A percentile compares a stretch with the other conserved stretches of the same genome.
Conservation (phyloP, 176 grass and related monocot genomes). For the Phoenix roebelenii region DNA sequence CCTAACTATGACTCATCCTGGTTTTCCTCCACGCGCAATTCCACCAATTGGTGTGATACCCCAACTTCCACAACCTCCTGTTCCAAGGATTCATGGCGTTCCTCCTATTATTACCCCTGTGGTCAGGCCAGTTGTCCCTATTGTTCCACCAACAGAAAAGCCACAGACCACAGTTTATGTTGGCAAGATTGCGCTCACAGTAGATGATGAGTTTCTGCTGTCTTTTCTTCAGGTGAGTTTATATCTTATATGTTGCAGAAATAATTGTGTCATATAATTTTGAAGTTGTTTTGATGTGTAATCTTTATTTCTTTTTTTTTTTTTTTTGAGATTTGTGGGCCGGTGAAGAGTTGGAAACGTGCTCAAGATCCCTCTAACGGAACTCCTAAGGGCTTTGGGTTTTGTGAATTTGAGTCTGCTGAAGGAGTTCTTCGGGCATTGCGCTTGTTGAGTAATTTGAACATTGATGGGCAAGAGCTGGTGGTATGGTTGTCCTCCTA, state of each 20-base stretch:
- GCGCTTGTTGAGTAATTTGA: conserved; percentile 84
- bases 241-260: not conserved
- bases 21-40: conserved; percentile 49
- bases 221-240: conserved; percentile 67
- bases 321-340: conserved; percentile 63
- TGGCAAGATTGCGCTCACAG: conserved; percentile 84
- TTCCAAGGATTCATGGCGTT: conserved; percentile 40
- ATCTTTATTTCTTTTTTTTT: not conserved
- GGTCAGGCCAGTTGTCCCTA: conserved; percentile 41
- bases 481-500: conserved; percentile 40
- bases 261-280: no score
- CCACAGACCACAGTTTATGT: conserved; percentile 97
- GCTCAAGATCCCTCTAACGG: conserved; percentile 88
- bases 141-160: conserved; percentile 50
- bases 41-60: conserved; percentile 34
- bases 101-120: conserved; percentile 39
- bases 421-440: conserved; percentile 84
- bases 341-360: conserved; percentile 95
- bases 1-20: conserved; percentile 44
- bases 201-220: conserved; percentile 90
- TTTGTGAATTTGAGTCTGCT: conserved; percentile 97
- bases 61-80: conserved; percentile 14
- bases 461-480: conserved; percentile 84
- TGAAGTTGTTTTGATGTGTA: no score
- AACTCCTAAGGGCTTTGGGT: conserved; percentile 81